These are phyloP conservation scores for Chenopodium berlandieri DNA, from an alignment of 148 eudicot genomes.

Conservation along the genomic window DNA sequence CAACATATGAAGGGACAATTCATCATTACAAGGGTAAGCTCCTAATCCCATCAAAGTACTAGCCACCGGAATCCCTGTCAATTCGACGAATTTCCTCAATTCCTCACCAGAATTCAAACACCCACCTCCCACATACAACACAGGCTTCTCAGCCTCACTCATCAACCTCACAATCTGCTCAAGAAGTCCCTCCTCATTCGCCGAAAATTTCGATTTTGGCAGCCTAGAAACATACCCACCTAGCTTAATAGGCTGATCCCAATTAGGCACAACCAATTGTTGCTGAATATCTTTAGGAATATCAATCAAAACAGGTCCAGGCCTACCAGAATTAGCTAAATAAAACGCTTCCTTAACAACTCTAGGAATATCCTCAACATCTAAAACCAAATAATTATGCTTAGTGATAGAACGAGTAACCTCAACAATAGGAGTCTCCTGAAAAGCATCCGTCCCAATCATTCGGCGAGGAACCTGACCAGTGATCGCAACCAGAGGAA, in stretches of 20 bases:
- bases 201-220: constrained; percentile 43
- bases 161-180: constrained; percentile 73
- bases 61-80: constrained; percentile 77
- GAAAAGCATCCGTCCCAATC: constrained; percentile 93
- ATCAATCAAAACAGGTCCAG: constrained; percentile 86
- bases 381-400: constrained; percentile 75
- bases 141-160: constrained; percentile 67
- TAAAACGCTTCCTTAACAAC: constrained; percentile 79
- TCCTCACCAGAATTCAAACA: constrained; percentile 77
- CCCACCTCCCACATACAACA: constrained; percentile 85
- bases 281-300: constrained; percentile 91
- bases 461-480: constrained; percentile 86
- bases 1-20: constrained; percentile 63
- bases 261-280: constrained; percentile 66
- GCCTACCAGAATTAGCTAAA: constrained; percentile 67
- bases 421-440: constrained; percentile 95
- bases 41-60: constrained; percentile 93
- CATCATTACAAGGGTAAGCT: constrained; percentile 56
- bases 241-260: constrained; percentile 60
- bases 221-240: constrained; percentile 68
- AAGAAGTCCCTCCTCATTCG: constrained; percentile 22
- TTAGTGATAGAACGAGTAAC: constrained; percentile 83
- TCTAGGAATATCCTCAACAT: constrained; percentile 84
- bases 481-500: constrained; percentile 79
- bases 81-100: constrained; percentile 60